Evolutionary conservation across 2,329 filamentous ascomycete species (phyloP), one percentile per base, ranked within the genome.

Genomic region (Pezicula radicicola): DNA sequence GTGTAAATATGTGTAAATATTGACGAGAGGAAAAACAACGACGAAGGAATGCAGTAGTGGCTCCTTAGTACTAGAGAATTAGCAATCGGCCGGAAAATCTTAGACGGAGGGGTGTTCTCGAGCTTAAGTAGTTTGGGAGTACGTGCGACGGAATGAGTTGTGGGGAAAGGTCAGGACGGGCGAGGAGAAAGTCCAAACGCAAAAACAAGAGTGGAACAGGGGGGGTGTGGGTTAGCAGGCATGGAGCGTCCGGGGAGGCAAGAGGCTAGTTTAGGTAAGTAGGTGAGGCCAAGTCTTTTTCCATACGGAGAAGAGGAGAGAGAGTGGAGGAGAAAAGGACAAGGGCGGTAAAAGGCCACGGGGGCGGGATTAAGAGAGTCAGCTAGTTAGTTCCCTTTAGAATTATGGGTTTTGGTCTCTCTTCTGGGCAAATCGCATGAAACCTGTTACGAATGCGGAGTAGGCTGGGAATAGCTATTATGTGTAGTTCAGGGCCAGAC

Each of bases 101-200:
- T 35, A 19, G 30, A 35, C 42, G 51, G 51, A 47, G 52, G 52
- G 49, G 49, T 43, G 49, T 39, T 35, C 45, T 41, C 52, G 48
- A 49, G 25, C 49, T 55, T 51, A 54, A 46, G 52, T 21, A 45
- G 21, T 21, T 15, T 16, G 25, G 7, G 41, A 3, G 28, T 30
- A 6, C 28, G 28, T 12, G 28, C 39, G 39, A 16, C 15, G 18
- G 18, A 8, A 42, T 6, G 16, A 42, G 16, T 18, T 12, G 16
- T 12, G 9, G 48, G 25, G 43, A 40, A 43, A 39, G 27, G 6
- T 18, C 18, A 25, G 25, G 48, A 39, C 25, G 36, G 10, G 16
- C n/a, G 48, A 46, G 48, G 28, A 16, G 41, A 25, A 3, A 18
- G 16, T 21, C 41, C 7, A 18, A 9, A 18, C 16, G 25, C 10